Percentiles rank a stretch among this genome's conserved stretches.
These are phyloP conservation scores for Chalciporus chontae DNA, from an alignment of 768 basidiomycete genomes.

Conservation along the genomic window DNA sequence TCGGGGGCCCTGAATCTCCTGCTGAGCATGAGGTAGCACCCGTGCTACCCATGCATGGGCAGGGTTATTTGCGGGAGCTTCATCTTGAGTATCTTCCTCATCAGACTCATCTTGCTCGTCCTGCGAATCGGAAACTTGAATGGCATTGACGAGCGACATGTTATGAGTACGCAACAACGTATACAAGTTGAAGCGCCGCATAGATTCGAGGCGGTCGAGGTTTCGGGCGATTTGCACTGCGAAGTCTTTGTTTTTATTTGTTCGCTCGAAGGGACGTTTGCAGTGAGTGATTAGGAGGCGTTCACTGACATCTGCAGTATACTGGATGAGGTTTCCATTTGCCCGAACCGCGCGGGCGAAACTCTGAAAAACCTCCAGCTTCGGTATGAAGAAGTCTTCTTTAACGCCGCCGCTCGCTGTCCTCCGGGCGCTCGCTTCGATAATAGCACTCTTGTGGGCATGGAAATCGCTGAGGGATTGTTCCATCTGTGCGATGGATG, in stretches of 20 bases:
- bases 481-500: constrained; percentile 6
- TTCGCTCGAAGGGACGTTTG: constrained; percentile 28
- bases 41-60: not conserved
- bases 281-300: constrained; percentile 31
- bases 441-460: constrained; percentile 12
- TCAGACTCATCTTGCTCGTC: too few relatives aligned
- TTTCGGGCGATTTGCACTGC: constrained; percentile 32
- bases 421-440: constrained; percentile 1
- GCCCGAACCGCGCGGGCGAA: constrained; percentile 12
- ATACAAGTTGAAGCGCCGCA: constrained; percentile 17
- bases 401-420: not conserved
- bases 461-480: constrained; percentile 10
- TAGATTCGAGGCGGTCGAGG: constrained; percentile 30
- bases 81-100: not conserved
- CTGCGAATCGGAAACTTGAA: too few relatives aligned
- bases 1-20: not conserved
- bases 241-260: constrained; percentile 29
- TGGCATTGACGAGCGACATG: not conserved
- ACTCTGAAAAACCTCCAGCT: constrained; percentile 11
- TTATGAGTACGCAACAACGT: constrained; percentile 3
- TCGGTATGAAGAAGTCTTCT: constrained; percentile 24
- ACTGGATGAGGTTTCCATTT: constrained; percentile 27
- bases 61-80: not conserved
- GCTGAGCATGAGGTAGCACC: not conserved
- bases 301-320: constrained; percentile 35